Percentiles rank a stretch among this genome's conserved stretches.
These are phyloP conservation scores for Chlamydomonas reinhardtii DNA, from an alignment of 163 green algal genomes.

Conservation along the genomic window DNA sequence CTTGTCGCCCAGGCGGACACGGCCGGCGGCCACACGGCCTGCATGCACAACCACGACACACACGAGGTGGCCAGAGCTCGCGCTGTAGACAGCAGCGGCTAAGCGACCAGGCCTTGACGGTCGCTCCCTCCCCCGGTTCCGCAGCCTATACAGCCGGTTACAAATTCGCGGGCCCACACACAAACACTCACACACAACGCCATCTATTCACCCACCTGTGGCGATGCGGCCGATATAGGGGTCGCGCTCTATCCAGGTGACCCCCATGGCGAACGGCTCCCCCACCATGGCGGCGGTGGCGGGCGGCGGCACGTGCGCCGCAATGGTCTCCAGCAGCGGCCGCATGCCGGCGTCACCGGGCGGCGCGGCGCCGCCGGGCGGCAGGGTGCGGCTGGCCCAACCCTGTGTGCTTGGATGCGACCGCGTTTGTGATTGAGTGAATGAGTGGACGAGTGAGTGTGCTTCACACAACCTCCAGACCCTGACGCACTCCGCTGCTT, in stretches of 20 bases:
- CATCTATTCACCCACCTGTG: no score
- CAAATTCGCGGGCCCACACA: no score
- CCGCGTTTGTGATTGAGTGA: no score
- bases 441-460: no score
- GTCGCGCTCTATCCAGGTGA: slow-evolving; percentile 86
- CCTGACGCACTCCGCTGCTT: no score
- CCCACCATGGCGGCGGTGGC: slow-evolving; percentile 43
- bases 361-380: background rate
- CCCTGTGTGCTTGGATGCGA: slow-evolving; percentile 56
- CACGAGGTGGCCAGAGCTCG: no score
- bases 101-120: no score
- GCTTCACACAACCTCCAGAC: no score
- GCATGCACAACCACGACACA: background rate
- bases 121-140: no score
- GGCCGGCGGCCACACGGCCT: slow-evolving; percentile 73
- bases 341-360: slow-evolving; percentile 63
- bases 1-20: slow-evolving; percentile 52
- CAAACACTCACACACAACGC: no score
- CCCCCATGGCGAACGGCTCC: slow-evolving; percentile 75
- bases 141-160: no score
- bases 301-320: slow-evolving; percentile 72
- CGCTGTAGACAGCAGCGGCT: no score
- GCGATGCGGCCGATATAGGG: slow-evolving; percentile 77
- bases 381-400: slow-evolving; percentile 68
- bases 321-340: slow-evolving; percentile 81